Evolutionary conservation across 371 early-diverging fungal species (phyloP).

Genomic region (Syncephalastrum sp.): DNA sequence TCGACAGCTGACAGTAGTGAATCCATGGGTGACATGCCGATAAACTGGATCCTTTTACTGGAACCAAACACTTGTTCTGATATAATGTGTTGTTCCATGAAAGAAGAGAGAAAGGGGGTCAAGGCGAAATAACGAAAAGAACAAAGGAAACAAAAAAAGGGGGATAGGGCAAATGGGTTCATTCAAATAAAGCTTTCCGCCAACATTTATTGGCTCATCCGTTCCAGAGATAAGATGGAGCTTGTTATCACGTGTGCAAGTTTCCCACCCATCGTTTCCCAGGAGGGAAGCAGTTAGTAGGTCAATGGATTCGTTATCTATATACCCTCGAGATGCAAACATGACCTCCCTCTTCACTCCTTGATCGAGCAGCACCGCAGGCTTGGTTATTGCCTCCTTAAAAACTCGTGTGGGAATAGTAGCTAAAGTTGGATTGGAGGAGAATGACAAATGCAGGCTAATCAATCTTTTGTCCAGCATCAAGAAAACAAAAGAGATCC

Average conservation of each 20-base stretch:
- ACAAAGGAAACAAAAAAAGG: constrained; percentile 35
- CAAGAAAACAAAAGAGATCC: constrained; percentile 2
- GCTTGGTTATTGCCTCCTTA: no score
- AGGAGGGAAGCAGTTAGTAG: constrained; percentile 12
- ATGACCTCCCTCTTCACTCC: no score
- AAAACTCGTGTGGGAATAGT: constrained; percentile 1
- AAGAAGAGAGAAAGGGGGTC: constrained; percentile 10
- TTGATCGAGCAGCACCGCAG: no score
- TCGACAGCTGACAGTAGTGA: constrained; percentile 43
- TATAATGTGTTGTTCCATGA: constrained; percentile 22
- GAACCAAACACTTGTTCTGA: constrained; percentile 29
- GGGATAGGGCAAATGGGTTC: constrained; percentile 6
- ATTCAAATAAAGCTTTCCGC: no score
- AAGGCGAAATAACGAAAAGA: constrained; percentile 12
- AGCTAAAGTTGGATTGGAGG: no score
- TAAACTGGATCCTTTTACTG: constrained; percentile 18
- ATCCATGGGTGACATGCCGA: constrained; percentile 44
- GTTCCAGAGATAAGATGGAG: constrained; percentile 39
- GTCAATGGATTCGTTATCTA: background rate
- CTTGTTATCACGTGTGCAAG: constrained; percentile 46
- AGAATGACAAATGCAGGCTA: background rate
- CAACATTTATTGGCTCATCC: constrained; percentile 5
- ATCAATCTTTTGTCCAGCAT: constrained; percentile 3
- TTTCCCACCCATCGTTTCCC: constrained; percentile 26
- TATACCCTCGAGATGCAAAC: no score